These are phyloP conservation scores for Mycena amicta DNA, from an alignment of 768 basidiomycete genomes.

Conservation along the genomic window DNA sequence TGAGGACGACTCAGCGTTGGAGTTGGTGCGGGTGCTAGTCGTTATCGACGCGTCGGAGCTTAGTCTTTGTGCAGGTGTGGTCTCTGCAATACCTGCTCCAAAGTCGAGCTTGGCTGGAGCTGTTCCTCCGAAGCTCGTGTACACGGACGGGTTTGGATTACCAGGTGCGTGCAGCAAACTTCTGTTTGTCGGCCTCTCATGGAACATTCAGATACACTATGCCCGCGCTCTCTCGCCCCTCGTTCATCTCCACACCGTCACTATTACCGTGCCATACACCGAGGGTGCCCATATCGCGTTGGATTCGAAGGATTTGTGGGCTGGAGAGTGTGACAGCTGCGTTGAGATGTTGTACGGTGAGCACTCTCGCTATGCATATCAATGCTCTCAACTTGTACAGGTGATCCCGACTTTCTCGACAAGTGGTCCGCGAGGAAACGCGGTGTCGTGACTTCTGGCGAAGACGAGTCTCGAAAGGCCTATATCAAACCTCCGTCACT, in stretches of 20 bases:
- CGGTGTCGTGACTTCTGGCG: conserved; percentile 8
- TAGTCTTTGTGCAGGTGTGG: conserved; percentile 44
- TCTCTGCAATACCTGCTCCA: conserved; percentile 36
- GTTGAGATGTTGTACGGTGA: conserved; percentile 37
- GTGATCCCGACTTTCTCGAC: conserved; percentile 32
- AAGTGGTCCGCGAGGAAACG: conserved; percentile 35
- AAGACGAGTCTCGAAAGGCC: conserved; percentile 5
- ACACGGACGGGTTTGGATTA: conserved; percentile 36
- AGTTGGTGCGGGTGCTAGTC: too few relatives aligned
- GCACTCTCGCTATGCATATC: neutral
- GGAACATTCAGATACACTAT: conserved; percentile 34
- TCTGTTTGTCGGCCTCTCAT: neutral
- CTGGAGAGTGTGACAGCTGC: conserved; percentile 41
- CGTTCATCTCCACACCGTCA: conserved; percentile 31
- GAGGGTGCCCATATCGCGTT: conserved; percentile 20
- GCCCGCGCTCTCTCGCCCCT: conserved; percentile 29
- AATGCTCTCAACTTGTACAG: neutral
- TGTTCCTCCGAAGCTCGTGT: conserved; percentile 29
- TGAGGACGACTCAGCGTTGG: neutral
- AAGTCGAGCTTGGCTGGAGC: conserved; percentile 28
- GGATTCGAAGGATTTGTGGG: conserved; percentile 31
- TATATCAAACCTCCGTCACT: conserved; percentile 33
- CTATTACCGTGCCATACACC: conserved; percentile 33
- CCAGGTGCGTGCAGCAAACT: conserved; percentile 30
- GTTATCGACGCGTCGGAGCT: too few relatives aligned